A percentile compares a stretch with the other conserved stretches of the same genome.
These are phyloP conservation scores for Diphasiastrum complanatum DNA, from an alignment of 83 land plant species.

Conservation along the genomic window DNA sequence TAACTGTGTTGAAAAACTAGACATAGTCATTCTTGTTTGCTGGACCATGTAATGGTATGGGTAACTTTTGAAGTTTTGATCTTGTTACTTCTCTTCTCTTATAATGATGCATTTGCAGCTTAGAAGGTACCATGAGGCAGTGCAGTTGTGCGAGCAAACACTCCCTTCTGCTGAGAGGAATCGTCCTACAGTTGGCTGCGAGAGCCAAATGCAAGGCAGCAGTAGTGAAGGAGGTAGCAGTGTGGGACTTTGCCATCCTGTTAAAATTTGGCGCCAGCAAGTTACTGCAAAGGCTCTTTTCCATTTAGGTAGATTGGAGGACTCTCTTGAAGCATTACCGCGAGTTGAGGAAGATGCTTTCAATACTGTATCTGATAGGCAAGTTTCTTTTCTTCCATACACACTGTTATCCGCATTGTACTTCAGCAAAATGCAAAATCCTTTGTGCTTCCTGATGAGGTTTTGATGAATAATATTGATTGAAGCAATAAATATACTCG, in stretches of 20 bases:
- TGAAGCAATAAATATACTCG: too few species aligned
- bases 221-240: slow-evolving; percentile 13
- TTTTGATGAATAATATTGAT: too few species aligned
- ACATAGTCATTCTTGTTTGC: not conserved
- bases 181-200: slow-evolving; percentile 7
- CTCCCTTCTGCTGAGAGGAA: slow-evolving; percentile 47
- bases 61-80: slow-evolving; percentile 20
- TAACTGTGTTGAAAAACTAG: too few species aligned
- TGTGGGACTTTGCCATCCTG: slow-evolving; percentile 17
- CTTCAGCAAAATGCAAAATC: not conserved
- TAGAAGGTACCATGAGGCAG: slow-evolving; percentile 55
- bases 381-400: not conserved
- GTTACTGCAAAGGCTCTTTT: slow-evolving; percentile 59
- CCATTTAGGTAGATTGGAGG: slow-evolving; percentile 69
- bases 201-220: slow-evolving; percentile 20
- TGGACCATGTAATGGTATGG: slow-evolving; percentile 1
- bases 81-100: not conserved
- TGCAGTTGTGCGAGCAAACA: slow-evolving; percentile 65
- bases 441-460: too few species aligned
- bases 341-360: slow-evolving; percentile 44
- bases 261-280: slow-evolving; percentile 49
- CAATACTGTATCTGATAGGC: slow-evolving; percentile 30
- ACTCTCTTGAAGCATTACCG: slow-evolving; percentile 49
- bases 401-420: not conserved
- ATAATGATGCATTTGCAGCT: slow-evolving; percentile 13